Evolutionary conservation across 1,284 basidiomycete genomes (phyloP).

Genomic region (Grifola frondosa): DNA sequence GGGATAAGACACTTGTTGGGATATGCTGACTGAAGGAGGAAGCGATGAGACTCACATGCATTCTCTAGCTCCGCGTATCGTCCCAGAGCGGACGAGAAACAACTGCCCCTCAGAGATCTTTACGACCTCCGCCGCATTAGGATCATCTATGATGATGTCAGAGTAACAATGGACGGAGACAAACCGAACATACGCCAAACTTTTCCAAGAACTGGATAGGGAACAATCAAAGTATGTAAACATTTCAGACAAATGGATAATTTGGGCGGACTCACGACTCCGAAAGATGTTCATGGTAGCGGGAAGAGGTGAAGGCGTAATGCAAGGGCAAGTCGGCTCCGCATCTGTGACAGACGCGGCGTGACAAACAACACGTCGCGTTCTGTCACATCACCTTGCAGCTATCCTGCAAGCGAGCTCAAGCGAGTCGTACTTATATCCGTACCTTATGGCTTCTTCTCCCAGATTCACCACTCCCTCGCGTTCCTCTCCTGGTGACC

Average conservation of each 20-base stretch:
- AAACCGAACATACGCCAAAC: conserved; percentile 81
- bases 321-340: conserved; percentile 6
- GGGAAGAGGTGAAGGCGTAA: conserved; percentile 18
- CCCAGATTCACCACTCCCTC: no score
- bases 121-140: conserved; percentile 89
- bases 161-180: conserved; percentile 2
- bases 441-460: no score
- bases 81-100: conserved; percentile 88
- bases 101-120: conserved; percentile 93
- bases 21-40: not conserved
- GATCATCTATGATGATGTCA: conserved; percentile 53
- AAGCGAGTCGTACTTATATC: no score
- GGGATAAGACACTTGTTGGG: conserved; percentile 4
- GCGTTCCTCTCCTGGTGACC: no score
- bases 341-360: conserved; percentile 19
- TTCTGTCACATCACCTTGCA: conserved; percentile 22
- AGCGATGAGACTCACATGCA: conserved; percentile 80
- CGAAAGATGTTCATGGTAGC: conserved; percentile 75
- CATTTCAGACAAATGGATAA: conserved; percentile 4
- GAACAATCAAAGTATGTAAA: conserved; percentile 15
- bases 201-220: conserved; percentile 78
- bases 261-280: conserved; percentile 64
- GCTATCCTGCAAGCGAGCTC: conserved; percentile 2
- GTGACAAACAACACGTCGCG: conserved; percentile 22
- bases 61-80: conserved; percentile 88